Evolutionary conservation across 345 rosid species (phyloP), one percentile per base, ranked within the genome.

Genomic region (Pugionium dolabratum): DNA sequence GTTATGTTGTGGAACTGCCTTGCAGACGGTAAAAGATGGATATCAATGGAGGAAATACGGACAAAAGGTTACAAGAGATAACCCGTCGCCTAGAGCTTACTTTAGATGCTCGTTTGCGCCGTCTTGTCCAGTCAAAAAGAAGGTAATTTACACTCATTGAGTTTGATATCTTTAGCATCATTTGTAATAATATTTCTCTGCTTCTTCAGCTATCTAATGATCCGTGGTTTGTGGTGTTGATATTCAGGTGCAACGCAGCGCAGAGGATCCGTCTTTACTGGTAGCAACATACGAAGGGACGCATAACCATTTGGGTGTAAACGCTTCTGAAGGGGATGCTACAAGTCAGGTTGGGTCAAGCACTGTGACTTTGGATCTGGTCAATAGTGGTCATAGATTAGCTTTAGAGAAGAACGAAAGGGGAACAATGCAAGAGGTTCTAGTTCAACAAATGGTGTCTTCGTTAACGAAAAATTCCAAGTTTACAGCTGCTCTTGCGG

Each of bases 11-110:
- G 66, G 32, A 10, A 30, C 3, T 25, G 6, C 1, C 39, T 67
- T 26, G 55, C 76, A 90, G 99, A 79, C 78, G 27, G 92, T 90
- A 66, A 88, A 76, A 54, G 99, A 94, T 81, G 97, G 97, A 46
- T 88, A 81, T 74, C 95, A 86, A 72, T 94, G 97, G 99, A 82
- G 99, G 67, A 94, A 94, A 78, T 94, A 94, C 35, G 99, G 99
- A 11, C 99, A 94, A 72, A 94, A 94, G 75, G 99, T 94, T 18
- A 94, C 99, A n/a, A 85, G 91, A 76, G 96, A 94, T 54, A 94
- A 94, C 75, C 95, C 99, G 3, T 94, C 88, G 5, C 99, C 99
- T 9, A 84, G 99, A 63, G 99, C 99, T 68, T 94, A 94, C 80
- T 94, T 79, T 70, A 85, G 80, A 71, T 90, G 99, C 75, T 94